Base-by-base conservation (phyloP, 768 basidiomycete genomes). In the Symmetrospora coprosmae region DNA sequence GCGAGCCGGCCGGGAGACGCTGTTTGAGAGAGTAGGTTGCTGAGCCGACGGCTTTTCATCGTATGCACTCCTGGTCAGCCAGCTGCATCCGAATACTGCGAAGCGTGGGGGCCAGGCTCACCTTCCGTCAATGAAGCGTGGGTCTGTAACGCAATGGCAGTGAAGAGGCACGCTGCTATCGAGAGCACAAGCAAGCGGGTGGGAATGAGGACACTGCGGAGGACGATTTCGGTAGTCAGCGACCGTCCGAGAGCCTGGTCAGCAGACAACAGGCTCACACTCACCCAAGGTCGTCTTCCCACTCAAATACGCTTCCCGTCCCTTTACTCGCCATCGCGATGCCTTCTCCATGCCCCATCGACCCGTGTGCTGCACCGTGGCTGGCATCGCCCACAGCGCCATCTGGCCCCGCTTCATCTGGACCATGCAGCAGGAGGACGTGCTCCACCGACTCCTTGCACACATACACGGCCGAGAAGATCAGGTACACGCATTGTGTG, bases 401-500 rank as follows among this genome's bases (percentile, higher is more conserved):
- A 23, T 46, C 43, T 9, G 25, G 43, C 16, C 9, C 21, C 9
- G 13, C 43, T 2, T 63, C 58, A 25, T 28, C 52, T 21, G 45
- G 52, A 7, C 58, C 63, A 31, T 68, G 67, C 4, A 67, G 39
- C 3, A 96, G 76, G 16, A 99, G 71, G 38, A 94, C 72, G 73
- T 92, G 90, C 73, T 99, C 92, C 3, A 97, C 77, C 0, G 90
- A 86, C 77, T 99, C 94, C 70, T 99, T 97, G 68, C 88, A 90
- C 17, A 97, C 85, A 74, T 97, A 99, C 2, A 96, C 84, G 0
- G 87, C 82, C 0, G 89, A 81, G 70, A 97, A 99, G 76, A 92
- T 82, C 58, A 99, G 76, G 72, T 94, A 97, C 13, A 99, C 86
- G 9, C 82, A 81, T 68, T 96, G 92, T 0, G 87, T 82, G 67